phyloP scores from a whole-genome alignment of 1,139 yeast genomes.

The Debaryomycetaceae sp. region DNA sequence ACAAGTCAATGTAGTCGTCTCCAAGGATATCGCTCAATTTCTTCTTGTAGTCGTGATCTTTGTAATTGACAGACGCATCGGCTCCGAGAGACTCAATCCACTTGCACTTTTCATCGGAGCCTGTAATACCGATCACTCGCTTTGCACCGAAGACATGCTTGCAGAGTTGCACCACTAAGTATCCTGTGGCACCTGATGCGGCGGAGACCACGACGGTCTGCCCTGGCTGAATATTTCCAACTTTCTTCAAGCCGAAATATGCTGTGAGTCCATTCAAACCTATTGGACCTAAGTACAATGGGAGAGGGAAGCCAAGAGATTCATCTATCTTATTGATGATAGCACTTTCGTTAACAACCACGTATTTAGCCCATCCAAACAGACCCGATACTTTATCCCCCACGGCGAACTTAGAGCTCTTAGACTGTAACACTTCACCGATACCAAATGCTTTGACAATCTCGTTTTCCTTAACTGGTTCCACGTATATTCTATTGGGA shows the following conservation, averaged over 20 bases:
- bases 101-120: constrained; percentile 53
- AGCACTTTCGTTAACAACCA: constrained; percentile 15
- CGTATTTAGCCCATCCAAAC: constrained; percentile 30
- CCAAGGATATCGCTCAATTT: constrained; percentile 46
- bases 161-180: constrained; percentile 59
- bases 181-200: constrained; percentile 70
- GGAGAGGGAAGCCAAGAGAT: constrained; percentile 20
- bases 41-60: constrained; percentile 33
- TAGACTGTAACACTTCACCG: constrained; percentile 21
- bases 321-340: constrained; percentile 24
- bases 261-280: constrained; percentile 67
- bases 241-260: constrained; percentile 49
- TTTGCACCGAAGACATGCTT: constrained; percentile 50
- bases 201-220: constrained; percentile 53
- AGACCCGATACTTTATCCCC: constrained; percentile 21
- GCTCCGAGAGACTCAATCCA: constrained; percentile 57
- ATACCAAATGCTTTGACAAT: constrained; percentile 17
- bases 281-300: constrained; percentile 22
- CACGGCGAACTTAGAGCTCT: constrained; percentile 15
- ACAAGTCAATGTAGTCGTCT: constrained; percentile 42
- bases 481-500: constrained; percentile 16
- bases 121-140: constrained; percentile 63
- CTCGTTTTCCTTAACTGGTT: constrained; percentile 20
- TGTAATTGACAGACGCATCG: constrained; percentile 53
- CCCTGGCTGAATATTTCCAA: constrained; percentile 38